Evolutionary conservation across 768 basidiomycete species (phyloP).

Genomic region (Nidula microcarpa): DNA sequence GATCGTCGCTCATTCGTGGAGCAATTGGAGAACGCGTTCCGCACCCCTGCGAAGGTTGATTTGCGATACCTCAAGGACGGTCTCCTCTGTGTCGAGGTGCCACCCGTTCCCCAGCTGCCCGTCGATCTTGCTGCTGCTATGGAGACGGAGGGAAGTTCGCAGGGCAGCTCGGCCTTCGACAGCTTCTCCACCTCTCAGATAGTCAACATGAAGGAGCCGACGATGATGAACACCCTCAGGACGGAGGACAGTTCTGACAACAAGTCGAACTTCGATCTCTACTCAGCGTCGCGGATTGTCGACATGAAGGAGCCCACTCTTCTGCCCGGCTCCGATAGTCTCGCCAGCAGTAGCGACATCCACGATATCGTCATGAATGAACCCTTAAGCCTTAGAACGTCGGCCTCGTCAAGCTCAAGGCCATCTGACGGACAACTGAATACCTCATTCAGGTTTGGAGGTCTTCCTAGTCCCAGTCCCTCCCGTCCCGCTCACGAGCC

Average conservation of each 20-base stretch:
- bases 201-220: conserved; percentile 25
- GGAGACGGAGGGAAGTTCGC: conserved; percentile 2
- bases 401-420: conserved; percentile 32
- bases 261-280: conserved; percentile 9
- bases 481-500: conserved; percentile 12
- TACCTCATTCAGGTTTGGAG: conserved; percentile 74
- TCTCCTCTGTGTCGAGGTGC: conserved; percentile 34
- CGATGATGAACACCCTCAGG: conserved; percentile 5
- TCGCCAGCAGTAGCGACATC: conserved; percentile 27
- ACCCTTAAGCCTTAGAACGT: conserved; percentile 13
- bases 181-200: conserved; percentile 22
- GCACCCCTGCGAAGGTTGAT: conserved; percentile 69
- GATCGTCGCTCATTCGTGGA: conserved; percentile 77
- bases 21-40: conserved; percentile 77
- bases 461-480: conserved; percentile 27
- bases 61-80: conserved; percentile 41
- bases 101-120: conserved; percentile 53
- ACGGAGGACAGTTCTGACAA: conserved; percentile 6
- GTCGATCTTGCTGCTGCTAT: conserved; percentile 6
- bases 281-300: conserved; percentile 10
- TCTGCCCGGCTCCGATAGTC: conserved; percentile 32
- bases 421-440: conserved; percentile 68
- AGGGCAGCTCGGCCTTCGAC: conserved; percentile 16
- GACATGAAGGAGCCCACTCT: conserved; percentile 33
- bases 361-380: conserved; percentile 14